phyloP scores from a whole-genome alignment of 805 yeast genomes.

The Candida loeiensis region DNA sequence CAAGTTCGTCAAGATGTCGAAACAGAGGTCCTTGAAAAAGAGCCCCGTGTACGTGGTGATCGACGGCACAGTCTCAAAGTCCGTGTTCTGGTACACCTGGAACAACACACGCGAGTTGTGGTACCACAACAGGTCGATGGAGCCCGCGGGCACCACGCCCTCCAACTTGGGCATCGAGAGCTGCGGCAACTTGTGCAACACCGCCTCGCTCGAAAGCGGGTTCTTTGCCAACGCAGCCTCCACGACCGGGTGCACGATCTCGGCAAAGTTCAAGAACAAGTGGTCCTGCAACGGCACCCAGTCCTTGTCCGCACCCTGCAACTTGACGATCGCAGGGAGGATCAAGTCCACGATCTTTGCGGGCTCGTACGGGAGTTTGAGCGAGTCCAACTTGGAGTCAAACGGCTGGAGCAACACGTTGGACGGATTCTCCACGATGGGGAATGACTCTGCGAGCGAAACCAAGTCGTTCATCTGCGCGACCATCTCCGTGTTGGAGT shows the following conservation, averaged over 20 bases:
- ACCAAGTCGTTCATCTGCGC: conserved; percentile 45
- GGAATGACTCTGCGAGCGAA: conserved; percentile 41
- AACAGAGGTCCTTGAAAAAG: conserved; percentile 68
- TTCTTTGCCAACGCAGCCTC: conserved; percentile 32
- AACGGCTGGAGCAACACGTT: conserved; percentile 33
- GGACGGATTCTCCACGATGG: conserved; percentile 20
- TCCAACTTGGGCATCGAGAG: conserved; percentile 29
- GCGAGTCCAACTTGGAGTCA: conserved; percentile 30
- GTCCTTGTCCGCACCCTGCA: conserved; percentile 34
- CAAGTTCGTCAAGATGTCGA: conserved; percentile 71
- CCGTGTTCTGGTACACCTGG: conserved; percentile 56
- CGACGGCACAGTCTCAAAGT: conserved; percentile 56
- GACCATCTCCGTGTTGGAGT: conserved; percentile 24
- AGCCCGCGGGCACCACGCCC: conserved; percentile 23
- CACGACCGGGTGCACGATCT: conserved; percentile 30
- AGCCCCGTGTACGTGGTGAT: conserved; percentile 42
- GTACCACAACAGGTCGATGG: conserved; percentile 63
- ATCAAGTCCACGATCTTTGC: conserved; percentile 47
- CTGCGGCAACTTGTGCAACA: conserved; percentile 41
- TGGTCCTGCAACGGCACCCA: conserved; percentile 37
- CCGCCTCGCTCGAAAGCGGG: conserved; percentile 35
- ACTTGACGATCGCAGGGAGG: conserved; percentile 43
- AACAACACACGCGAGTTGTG: conserved; percentile 54
- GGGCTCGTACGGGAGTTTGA: conserved; percentile 48
- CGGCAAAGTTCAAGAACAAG: conserved; percentile 32